Evolutionary conservation across 164 flowering plant genomes (phyloP).

Genomic region (Tetracentron sinense): DNA sequence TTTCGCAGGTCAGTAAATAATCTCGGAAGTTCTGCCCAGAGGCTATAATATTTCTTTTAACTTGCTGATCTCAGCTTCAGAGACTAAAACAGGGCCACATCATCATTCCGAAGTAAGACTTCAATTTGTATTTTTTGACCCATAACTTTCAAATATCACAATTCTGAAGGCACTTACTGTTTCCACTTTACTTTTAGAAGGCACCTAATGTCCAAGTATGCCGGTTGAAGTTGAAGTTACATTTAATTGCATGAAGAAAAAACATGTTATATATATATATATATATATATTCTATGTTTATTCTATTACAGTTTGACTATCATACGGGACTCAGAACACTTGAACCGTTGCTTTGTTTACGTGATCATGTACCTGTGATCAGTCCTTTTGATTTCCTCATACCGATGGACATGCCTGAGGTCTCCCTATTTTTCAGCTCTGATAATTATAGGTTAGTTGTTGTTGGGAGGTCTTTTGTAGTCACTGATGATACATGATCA

Average conservation of each 20-base stretch:
- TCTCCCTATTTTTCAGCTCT: slow-evolving; percentile 66
- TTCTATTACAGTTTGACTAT: slow-evolving; percentile 40
- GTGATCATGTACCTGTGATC: slow-evolving; percentile 34
- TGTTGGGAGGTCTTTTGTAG: not conserved
- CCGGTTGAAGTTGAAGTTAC: not conserved
- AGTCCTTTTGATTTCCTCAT: slow-evolving; percentile 54
- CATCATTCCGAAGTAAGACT: slow-evolving; percentile 46
- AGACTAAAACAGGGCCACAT: slow-evolving; percentile 24
- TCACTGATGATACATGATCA: too few relatives aligned
- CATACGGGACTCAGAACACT: slow-evolving; percentile 55
- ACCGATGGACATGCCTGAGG: slow-evolving; percentile 62
- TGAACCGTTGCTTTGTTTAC: slow-evolving; percentile 46
- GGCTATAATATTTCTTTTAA: slow-evolving; percentile 59
- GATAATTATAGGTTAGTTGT: slow-evolving; percentile 64
- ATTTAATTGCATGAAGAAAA: not conserved
- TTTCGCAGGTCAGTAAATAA: slow-evolving; percentile 59
- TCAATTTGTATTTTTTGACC: not conserved
- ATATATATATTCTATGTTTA: not conserved
- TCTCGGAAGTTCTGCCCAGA: slow-evolving; percentile 87
- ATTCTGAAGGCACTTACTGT: not conserved
- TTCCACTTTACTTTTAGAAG: not conserved
- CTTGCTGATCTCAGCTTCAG: slow-evolving; percentile 57
- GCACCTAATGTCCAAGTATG: not conserved
- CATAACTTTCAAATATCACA: too few relatives aligned
- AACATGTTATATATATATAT: too few relatives aligned